phyloP scores from a whole-genome alignment of 345 rosid genomes.

The Barbarea vulgaris region DNA sequence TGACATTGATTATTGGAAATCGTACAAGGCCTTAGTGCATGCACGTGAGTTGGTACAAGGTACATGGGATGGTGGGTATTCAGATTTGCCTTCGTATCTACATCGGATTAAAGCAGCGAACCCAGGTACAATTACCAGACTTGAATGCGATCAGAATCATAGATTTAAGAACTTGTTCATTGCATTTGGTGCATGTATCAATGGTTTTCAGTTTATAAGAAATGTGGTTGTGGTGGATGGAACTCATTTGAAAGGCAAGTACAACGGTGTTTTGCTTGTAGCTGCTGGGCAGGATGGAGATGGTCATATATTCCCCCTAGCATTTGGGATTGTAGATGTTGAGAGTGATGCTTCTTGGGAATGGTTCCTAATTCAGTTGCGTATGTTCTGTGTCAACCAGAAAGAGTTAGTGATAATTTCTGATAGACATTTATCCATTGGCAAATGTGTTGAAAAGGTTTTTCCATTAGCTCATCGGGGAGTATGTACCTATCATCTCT shows the following conservation, averaged over 20 bases:
- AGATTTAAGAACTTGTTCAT: not conserved
- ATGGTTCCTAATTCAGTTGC: not conserved
- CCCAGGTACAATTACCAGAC: not conserved
- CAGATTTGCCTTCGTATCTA: not conserved
- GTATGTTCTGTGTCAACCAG: not conserved
- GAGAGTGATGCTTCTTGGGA: not conserved
- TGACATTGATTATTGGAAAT: not conserved
- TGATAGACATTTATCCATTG: not conserved
- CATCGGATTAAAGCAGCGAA: not conserved
- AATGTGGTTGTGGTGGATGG: conserved; percentile 18
- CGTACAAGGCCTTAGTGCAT: conserved; percentile 7
- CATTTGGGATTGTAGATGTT: conserved; percentile 1
- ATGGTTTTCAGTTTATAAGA: conserved; percentile 3
- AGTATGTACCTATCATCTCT: too few relatives aligned
- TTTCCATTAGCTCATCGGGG: too few relatives aligned
- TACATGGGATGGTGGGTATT: conserved; percentile 5
- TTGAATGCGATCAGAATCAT: not conserved
- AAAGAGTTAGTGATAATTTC: not conserved
- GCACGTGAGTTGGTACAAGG: not conserved
- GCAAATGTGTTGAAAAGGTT: not conserved
- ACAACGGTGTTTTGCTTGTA: not conserved
- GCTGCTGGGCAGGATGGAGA: not conserved
- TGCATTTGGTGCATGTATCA: not conserved
- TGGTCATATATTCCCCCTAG: not conserved
- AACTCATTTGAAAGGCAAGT: not conserved